phyloP scores from a whole-genome alignment of 2,329 filamentous ascomycete species.

The Xylariales sp. region DNA sequence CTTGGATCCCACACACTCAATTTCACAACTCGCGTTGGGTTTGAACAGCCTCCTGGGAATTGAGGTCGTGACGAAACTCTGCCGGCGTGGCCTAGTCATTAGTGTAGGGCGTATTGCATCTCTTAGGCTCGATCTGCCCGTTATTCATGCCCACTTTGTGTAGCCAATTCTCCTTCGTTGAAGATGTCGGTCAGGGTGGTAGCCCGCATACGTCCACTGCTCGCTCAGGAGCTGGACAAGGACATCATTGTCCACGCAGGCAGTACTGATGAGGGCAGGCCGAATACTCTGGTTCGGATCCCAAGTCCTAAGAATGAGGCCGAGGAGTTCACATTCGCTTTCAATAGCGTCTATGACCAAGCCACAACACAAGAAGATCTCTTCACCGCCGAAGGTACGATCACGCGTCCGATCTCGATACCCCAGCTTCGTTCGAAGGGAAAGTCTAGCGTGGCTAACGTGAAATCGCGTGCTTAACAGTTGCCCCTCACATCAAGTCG shows the following conservation, averaged over 20 bases:
- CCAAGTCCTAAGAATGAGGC: conserved; percentile 89
- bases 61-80: too few species aligned
- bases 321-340: conserved; percentile 90
- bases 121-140: too few species aligned
- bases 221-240: conserved; percentile 79
- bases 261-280: conserved; percentile 54
- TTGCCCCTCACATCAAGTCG: conserved; percentile 84
- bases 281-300: conserved; percentile 73
- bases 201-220: conserved; percentile 82
- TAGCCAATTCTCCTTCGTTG: too few species aligned
- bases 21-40: too few species aligned
- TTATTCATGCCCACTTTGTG: conserved; percentile 3
- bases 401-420: conserved; percentile 2
- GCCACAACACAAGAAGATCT: conserved; percentile 77
- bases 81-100: too few species aligned
- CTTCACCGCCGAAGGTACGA: conserved; percentile 81
- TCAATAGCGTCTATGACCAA: conserved; percentile 88
- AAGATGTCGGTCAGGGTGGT: conserved; percentile 75
- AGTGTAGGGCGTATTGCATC: too few species aligned
- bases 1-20: too few species aligned
- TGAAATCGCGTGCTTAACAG: conserved; percentile 39
- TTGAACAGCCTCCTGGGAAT: too few species aligned
- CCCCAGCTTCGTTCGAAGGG: too few species aligned
- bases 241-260: conserved; percentile 78
- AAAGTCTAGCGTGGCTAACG: too few species aligned